Percentiles rank a stretch among this genome's conserved stretches.
phyloP scores from a whole-genome alignment of 2,329 filamentous ascomycete species.

The Stromatinia cepivora region DNA sequence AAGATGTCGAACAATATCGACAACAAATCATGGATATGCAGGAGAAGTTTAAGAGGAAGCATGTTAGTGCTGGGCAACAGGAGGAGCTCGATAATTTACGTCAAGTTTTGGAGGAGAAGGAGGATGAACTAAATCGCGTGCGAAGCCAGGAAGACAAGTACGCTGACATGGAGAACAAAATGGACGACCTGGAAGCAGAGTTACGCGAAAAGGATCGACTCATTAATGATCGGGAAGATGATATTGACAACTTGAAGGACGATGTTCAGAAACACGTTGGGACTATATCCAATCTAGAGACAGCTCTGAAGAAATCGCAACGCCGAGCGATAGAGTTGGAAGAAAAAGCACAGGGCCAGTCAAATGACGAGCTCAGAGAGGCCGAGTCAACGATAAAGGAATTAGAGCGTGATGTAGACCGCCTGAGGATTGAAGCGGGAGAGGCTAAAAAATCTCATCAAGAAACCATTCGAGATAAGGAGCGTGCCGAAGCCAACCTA shows the following conservation, averaged over 20 bases:
- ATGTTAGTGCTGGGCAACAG: slow-evolving; percentile 69
- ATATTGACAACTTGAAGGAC: slow-evolving; percentile 65
- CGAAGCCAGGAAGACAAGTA: slow-evolving; percentile 59
- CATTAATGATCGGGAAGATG: slow-evolving; percentile 73
- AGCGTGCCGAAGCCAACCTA: slow-evolving; percentile 58
- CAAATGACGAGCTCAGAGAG: slow-evolving; percentile 47
- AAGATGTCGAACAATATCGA: slow-evolving; percentile 80
- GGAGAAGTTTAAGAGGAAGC: slow-evolving; percentile 75
- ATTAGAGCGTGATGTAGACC: slow-evolving; percentile 55
- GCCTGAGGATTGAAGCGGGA: slow-evolving; percentile 55
- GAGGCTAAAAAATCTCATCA: slow-evolving; percentile 56
- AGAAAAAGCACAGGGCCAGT: slow-evolving; percentile 51
- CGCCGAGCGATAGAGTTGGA: slow-evolving; percentile 56
- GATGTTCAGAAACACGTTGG: slow-evolving; percentile 54
- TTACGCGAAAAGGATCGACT: slow-evolving; percentile 73
- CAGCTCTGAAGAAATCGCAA: slow-evolving; percentile 58
- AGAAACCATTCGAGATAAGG: slow-evolving; percentile 54
- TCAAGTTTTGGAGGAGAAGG: slow-evolving; percentile 56
- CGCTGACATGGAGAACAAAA: slow-evolving; percentile 69
- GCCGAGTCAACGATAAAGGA: slow-evolving; percentile 52
- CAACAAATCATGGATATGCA: slow-evolving; percentile 80
- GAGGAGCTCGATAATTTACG: slow-evolving; percentile 60
- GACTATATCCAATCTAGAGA: slow-evolving; percentile 56
- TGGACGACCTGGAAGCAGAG: slow-evolving; percentile 74
- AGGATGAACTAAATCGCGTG: slow-evolving; percentile 51